Base-by-base conservation (phyloP, 768 basidiomycete genomes). In the Boletus sp. region DNA sequence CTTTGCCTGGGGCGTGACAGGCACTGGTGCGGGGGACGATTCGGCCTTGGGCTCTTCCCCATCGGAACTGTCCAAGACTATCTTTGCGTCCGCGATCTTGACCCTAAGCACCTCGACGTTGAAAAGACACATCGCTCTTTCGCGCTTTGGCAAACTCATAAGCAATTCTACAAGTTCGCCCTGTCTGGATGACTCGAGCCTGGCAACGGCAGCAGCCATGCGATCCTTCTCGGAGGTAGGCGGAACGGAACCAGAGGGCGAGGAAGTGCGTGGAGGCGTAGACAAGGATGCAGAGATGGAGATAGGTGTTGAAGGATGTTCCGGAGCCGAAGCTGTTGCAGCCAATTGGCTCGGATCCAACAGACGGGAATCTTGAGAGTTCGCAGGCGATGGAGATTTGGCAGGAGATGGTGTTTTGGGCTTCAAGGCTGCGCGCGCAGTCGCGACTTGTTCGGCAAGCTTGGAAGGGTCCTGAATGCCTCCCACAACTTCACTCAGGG, bases 51-150 rank as follows among this genome's bases (percentile, higher is more conserved):
- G 36, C 52, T 76, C 79, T 15, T 83, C 83, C 12, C 73, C 84
- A 29, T 86, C 87, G 7, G 85, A 84, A 58, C 83, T 86, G 41
- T 92, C 90, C 56, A 96, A 71, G 20, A 96, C 88, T 64, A 81
- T 76, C 75, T 87, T 90, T 15, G 94, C 94, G 62, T 94, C 92
- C 1, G 80, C 81, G 18, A 95, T 76, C 75, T 95, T 95, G 20
- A 76, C 78, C 50, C 85, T 80, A 28, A 95, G 78, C 30, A 92
- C 80, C 63, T 94, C 92, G 12, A 79, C 77, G 61, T 93, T 95
- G 79, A 96, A 96, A 40, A 95, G 76, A 73, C 93, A 94, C 84
- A 95, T 81, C 0, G 92, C 92, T 14, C 93, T 83, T 61, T 96
- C 94, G 57, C 89, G 84, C 73, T 94, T 95, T 1, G 90, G 86